phyloP scores from a whole-genome alignment of 768 basidiomycete species.

The Suillus paluster region DNA sequence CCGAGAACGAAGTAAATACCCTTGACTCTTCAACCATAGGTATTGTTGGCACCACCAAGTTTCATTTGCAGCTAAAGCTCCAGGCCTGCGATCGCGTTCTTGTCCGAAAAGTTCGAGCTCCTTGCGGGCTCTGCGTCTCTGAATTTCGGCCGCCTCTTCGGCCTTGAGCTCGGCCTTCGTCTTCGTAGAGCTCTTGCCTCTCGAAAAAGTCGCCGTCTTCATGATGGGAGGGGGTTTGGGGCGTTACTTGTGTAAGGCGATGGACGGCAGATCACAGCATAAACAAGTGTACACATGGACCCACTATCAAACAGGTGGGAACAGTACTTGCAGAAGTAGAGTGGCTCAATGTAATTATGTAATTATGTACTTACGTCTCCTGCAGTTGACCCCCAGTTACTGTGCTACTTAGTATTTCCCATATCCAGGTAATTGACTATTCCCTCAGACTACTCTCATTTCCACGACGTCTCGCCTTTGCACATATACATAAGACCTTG shows the following conservation, averaged over 20 bases:
- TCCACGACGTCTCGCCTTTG: background rate
- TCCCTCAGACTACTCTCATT: background rate
- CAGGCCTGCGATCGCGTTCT: background rate
- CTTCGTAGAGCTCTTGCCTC: background rate
- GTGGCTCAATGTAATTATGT: too few relatives aligned
- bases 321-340: too few relatives aligned
- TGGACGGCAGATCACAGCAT: too few relatives aligned
- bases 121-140: background rate
- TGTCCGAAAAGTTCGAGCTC: background rate
- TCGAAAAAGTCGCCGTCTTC: too few relatives aligned
- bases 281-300: background rate
- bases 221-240: too few relatives aligned
- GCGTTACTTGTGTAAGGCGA: too few relatives aligned
- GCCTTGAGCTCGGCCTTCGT: background rate
- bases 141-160: background rate
- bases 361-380: background rate
- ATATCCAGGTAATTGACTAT: background rate
- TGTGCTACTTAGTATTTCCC: background rate
- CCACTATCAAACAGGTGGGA: too few relatives aligned
- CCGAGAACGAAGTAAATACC: slow-evolving; percentile 38
- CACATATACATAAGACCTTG: background rate
- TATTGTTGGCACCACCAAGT: slow-evolving; percentile 24
- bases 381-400: background rate
- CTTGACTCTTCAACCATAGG: slow-evolving; percentile 31
- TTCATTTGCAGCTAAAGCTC: slow-evolving; percentile 7